phyloP scores from a whole-genome alignment of 139 green algal species.

The Chlamydomonas asymmetrica region DNA sequence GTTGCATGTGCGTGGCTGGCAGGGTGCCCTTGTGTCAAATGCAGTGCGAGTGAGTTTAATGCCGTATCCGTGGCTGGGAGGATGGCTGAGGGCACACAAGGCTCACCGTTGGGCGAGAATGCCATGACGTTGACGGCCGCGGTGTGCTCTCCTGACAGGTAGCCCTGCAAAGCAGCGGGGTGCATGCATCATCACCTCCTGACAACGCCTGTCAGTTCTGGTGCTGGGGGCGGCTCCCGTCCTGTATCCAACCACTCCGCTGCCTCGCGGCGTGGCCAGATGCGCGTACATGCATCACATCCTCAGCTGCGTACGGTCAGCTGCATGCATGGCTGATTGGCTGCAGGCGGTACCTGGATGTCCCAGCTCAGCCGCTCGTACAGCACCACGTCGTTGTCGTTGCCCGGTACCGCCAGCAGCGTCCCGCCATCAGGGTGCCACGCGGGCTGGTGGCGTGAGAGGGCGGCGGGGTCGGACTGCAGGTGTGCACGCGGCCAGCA shows the following conservation, averaged over 20 bases:
- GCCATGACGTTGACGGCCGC: conserved; percentile 48
- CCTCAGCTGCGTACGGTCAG: no score
- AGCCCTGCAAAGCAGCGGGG: no score
- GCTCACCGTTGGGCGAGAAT: conserved; percentile 79
- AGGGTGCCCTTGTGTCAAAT: no score
- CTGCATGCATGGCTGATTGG: no score
- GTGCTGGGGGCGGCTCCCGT: no score
- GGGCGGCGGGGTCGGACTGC: conserved; percentile 38
- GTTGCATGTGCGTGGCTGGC: neutral
- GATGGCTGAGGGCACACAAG: neutral
- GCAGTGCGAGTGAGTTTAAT: no score
- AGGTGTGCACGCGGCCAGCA: neutral
- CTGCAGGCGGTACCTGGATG: no score
- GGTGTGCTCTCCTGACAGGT: conserved; percentile 50
- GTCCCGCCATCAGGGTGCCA: conserved; percentile 75
- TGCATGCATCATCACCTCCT: neutral
- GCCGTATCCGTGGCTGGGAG: no score
- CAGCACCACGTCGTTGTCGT: conserved; percentile 55
- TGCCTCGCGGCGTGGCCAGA: no score
- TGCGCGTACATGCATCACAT: no score
- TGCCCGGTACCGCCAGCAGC: conserved; percentile 57
- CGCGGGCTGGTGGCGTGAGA: conserved; percentile 27
- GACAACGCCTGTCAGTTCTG: conserved; percentile 10
- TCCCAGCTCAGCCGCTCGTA: conserved; percentile 74
- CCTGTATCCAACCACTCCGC: no score